Evolutionary conservation across 345 rosid species (phyloP), one percentile per base, ranked within the genome.

Genomic region (Salix purpurea): DNA sequence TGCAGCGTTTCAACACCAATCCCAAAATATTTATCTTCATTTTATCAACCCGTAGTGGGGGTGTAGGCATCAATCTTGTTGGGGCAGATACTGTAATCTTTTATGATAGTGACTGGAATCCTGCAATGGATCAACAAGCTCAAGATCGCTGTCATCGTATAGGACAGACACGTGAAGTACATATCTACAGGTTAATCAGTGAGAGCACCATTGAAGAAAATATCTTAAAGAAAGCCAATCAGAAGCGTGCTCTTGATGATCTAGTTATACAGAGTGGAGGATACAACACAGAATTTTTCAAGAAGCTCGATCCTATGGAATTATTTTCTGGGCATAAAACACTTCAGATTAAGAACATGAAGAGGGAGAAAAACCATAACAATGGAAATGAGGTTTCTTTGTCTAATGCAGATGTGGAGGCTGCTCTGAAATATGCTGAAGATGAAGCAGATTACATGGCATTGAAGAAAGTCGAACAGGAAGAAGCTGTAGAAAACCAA

Each of bases 361-460:
- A 84, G 71, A 86, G 84, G 80, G 96, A 88, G 76, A 90, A 87
- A 81, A 79, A 60, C 78, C 68, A 76, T 39, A 65, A 58, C 79
- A 79, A 79, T 82, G 93, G 87, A 75, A 76, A 60, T 19, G 92
- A 89, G 72, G 83, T 83, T 76, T 83, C 94, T 76, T 71, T 91
- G 72, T 96, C 99, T 61, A 89, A 87, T 84, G 97, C 93, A 44
- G 99, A 96, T 82, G 94, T 96, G 76, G 99, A 96, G 83, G 99
- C 98, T 89, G 99, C 98, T 80, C 82, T 96, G 71, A 94, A 96
- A 83, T 82, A 85, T 80, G 99, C 91, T 6, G 99, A 96, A 89
- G 99, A 96, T 88, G 99, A 96, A 83, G 99, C 99, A 81, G 99
- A 96, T 87, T 96, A 94, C 86, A 94, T 96, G 98, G 99, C 99